Evolutionary conservation across 2,329 filamentous ascomycete species (phyloP).

Genomic region (Pleomassaria siparia): DNA sequence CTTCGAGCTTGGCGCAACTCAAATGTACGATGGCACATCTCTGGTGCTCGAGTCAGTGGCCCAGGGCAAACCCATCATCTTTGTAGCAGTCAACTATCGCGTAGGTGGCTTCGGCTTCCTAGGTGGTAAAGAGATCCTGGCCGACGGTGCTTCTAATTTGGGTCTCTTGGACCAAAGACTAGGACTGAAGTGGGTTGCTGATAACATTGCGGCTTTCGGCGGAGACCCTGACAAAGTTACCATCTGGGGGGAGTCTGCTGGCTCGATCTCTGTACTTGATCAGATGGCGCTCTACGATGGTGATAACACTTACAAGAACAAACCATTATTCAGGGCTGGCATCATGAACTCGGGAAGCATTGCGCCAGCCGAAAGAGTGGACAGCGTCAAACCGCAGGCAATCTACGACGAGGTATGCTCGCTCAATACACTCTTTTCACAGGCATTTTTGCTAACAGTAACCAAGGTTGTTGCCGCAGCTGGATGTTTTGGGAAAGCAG

Average conservation of each 20-base stretch:
- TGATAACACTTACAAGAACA: conserved; percentile 72
- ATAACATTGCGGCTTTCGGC: conserved; percentile 76
- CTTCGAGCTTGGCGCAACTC: conserved; percentile 42
- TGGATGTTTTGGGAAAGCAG: conserved; percentile 46
- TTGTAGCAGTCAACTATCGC: conserved; percentile 78
- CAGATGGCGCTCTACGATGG: conserved; percentile 76
- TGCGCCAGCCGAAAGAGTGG: conserved; percentile 55
- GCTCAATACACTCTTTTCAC: conserved; percentile 47
- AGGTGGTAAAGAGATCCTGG: conserved; percentile 66
- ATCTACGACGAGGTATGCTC: conserved; percentile 52
- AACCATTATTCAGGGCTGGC: conserved; percentile 70
- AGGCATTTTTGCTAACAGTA: conserved; percentile 59
- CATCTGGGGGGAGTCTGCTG: conserved; percentile 68
- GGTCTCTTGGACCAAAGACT: conserved; percentile 73
- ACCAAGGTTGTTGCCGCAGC: conserved; percentile 49
- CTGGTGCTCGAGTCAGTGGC: conserved; percentile 46
- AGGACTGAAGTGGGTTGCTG: conserved; percentile 73
- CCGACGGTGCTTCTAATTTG: conserved; percentile 68
- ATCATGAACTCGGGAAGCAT: conserved; percentile 64
- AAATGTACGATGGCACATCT: conserved; percentile 46
- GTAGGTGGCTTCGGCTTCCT: conserved; percentile 74
- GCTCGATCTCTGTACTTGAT: conserved; percentile 69
- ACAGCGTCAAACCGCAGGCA: conserved; percentile 65
- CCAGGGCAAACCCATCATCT: conserved; percentile 67
- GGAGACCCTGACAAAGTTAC: conserved; percentile 78